These are phyloP conservation scores for Vachellia collinsii DNA, from an alignment of 306 rosid genomes.

Conservation along the genomic window DNA sequence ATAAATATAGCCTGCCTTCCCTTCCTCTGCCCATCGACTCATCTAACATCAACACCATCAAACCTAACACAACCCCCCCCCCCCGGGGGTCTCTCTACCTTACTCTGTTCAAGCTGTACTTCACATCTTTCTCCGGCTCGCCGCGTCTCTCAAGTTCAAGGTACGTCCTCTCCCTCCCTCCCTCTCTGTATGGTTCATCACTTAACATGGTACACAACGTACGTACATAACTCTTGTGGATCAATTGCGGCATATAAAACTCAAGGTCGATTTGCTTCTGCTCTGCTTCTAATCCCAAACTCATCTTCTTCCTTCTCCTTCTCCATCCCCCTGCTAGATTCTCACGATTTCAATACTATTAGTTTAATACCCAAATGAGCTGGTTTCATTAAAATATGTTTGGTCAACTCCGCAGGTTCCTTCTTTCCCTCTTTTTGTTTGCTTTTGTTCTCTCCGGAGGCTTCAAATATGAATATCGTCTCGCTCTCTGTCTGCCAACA, in stretches of 20 bases:
- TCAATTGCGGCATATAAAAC: too few relatives aligned
- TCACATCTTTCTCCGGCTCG: constrained; percentile 1
- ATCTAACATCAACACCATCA: too few relatives aligned
- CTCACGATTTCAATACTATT: background rate
- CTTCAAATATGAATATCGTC: constrained; percentile 34
- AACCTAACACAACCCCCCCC: background rate
- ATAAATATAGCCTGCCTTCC: background rate
- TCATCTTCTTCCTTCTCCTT: background rate
- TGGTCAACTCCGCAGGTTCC: constrained; percentile 53
- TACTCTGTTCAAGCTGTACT: background rate
- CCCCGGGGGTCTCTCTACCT: too few relatives aligned
- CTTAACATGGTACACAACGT: too few relatives aligned
- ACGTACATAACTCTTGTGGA: too few relatives aligned
- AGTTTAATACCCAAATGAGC: constrained; percentile 16
- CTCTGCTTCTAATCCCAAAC: background rate
- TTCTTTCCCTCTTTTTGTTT: too few relatives aligned
- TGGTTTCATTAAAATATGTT: constrained; percentile 27
- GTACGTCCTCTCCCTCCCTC: constrained; percentile 1
- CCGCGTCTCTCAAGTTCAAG: constrained; percentile 41
- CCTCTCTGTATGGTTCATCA: too few relatives aligned
- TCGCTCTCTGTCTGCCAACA: constrained; percentile 52
- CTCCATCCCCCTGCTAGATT: constrained; percentile 31
- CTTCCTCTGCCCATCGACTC: background rate
- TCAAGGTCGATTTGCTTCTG: too few relatives aligned
- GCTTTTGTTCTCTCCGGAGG: too few relatives aligned